A percentile compares a stretch with the other conserved stretches of the same genome.
phyloP scores from a whole-genome alignment of 2,329 filamentous ascomycete species.

The Pestalotiopsis sp. region DNA sequence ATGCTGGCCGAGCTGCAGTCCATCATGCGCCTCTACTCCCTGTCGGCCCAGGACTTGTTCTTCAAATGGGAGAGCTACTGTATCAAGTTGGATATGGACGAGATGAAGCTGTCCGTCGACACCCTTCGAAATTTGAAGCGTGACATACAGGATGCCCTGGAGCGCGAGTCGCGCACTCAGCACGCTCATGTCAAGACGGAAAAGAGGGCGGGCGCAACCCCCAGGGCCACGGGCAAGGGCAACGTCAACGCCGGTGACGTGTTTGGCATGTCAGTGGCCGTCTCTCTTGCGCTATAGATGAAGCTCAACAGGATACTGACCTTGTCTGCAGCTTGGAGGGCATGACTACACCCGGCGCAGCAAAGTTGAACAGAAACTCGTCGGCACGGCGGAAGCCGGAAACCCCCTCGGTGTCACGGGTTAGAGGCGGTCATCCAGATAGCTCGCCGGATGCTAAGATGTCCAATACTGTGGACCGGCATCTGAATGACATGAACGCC shows the following conservation, averaged over 20 bases:
- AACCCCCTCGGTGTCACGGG: conserved; percentile 47
- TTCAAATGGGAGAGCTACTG: conserved; percentile 99
- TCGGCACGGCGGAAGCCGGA: conserved; percentile 39
- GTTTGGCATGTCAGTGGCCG: conserved; percentile 70
- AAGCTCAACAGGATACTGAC: not conserved
- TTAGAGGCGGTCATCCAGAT: conserved; percentile 42
- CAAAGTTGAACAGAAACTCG: conserved; percentile 41
- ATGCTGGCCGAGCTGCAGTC: conserved; percentile 80
- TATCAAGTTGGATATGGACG: conserved; percentile 87
- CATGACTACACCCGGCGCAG: conserved; percentile 57
- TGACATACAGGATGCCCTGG: conserved; percentile 79
- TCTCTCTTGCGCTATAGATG: not conserved
- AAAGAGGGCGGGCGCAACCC: conserved; percentile 63
- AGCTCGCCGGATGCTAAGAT: conserved; percentile 47
- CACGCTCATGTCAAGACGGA: conserved; percentile 63
- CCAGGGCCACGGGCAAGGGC: conserved; percentile 56
- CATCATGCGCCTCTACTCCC: conserved; percentile 79
- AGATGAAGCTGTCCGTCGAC: conserved; percentile 69
- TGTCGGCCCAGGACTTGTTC: conserved; percentile 83
- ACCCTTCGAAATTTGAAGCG: conserved; percentile 80
- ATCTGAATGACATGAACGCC: conserved; percentile 38
- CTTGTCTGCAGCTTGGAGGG: conserved; percentile 57
- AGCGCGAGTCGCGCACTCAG: conserved; percentile 67
- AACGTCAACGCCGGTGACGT: conserved; percentile 59
- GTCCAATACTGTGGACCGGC: conserved; percentile 38